phyloP scores from a whole-genome alignment of 768 basidiomycete genomes.

The Pseudohyphozyma bogoriensis region DNA sequence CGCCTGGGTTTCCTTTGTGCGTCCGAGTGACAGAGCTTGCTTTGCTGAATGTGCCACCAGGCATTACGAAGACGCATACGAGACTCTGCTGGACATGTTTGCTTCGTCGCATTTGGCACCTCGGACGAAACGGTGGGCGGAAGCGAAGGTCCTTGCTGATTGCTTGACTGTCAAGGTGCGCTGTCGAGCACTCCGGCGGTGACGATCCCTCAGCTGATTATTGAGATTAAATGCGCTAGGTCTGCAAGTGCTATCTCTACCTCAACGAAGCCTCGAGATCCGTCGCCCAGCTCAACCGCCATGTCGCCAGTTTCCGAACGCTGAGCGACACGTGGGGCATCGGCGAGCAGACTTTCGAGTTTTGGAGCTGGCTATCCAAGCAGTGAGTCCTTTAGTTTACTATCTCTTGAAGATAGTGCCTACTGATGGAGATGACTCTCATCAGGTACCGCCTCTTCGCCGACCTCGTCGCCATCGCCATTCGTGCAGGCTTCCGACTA shows the following conservation, averaged over 20 bases:
- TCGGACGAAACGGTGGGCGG: conserved; percentile 94
- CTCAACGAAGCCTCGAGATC: conserved; percentile 74
- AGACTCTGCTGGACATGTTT: conserved; percentile 74
- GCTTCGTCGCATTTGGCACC: conserved; percentile 72
- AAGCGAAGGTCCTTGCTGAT: conserved; percentile 93
- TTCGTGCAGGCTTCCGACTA: conserved; percentile 32
- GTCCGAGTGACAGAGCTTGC: conserved; percentile 1
- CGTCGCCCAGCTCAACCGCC: conserved; percentile 69
- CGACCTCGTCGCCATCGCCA: conserved; percentile 76
- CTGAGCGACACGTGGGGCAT: conserved; percentile 82
- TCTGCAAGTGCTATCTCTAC: conserved; percentile 83
- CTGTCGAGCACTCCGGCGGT: background rate
- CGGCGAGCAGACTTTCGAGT: conserved; percentile 91
- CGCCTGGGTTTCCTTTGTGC: conserved; percentile 31
- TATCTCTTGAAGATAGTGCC: background rate
- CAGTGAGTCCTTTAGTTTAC: conserved; percentile 50
- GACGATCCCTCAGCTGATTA: background rate
- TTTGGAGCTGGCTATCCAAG: conserved; percentile 91
- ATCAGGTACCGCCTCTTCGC: conserved; percentile 78
- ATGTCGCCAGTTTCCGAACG: conserved; percentile 74
- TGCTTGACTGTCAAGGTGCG: conserved; percentile 78
- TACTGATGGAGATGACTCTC: background rate
- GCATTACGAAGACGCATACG: conserved; percentile 91
- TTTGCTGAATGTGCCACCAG: conserved; percentile 41
- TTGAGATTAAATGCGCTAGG: conserved; percentile 44